Percentiles rank a stretch among this genome's conserved stretches.
These are phyloP conservation scores for Kurtzmaniella quercitrusa DNA, from an alignment of 1,139 yeast species.

Conservation along the genomic window DNA sequence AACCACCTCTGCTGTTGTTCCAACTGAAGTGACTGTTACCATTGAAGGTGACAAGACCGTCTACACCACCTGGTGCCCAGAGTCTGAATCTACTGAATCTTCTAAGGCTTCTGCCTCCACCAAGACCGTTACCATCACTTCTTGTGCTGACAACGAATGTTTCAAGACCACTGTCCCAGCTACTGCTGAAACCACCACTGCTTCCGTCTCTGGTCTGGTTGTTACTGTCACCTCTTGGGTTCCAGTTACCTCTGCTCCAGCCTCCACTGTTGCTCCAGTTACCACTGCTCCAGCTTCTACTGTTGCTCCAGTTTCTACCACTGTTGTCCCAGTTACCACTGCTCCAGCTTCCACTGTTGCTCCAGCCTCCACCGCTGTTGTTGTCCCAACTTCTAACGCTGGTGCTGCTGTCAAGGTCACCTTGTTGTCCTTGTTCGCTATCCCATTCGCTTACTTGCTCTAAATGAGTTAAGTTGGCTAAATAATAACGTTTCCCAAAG, in stretches of 20 bases:
- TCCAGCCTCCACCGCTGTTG: conserved; percentile 13
- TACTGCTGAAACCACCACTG: conserved; percentile 9
- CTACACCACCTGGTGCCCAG: conserved; percentile 12
- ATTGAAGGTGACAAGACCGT: conserved; percentile 10
- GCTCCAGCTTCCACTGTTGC: conserved; percentile 10
- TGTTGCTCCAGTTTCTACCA: conserved; percentile 11
- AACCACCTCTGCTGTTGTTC: conserved; percentile 7
- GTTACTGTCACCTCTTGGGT: conserved; percentile 10
- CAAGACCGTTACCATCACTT: conserved; percentile 7
- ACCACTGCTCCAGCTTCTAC: conserved; percentile 12
- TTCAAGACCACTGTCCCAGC: conserved; percentile 17
- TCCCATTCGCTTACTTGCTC: conserved; percentile 27
- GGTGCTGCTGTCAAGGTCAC: conserved; percentile 25
- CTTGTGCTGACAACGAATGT: conserved; percentile 14
- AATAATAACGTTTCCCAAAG: conserved; percentile 1
- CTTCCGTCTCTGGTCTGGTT: conserved; percentile 13
- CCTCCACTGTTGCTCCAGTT: conserved; percentile 8
- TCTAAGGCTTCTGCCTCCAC: conserved; percentile 6
- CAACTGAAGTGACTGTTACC: conserved; percentile 11
- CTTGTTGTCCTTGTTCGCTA: conserved; percentile 21
- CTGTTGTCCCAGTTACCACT: conserved; percentile 11
- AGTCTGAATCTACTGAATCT: conserved; percentile 9
- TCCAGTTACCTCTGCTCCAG: conserved; percentile 13
- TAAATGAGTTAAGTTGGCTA: conserved; percentile 9
- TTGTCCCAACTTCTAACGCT: conserved; percentile 13